Base-by-base conservation (phyloP, 1,139 yeast species). In the Saccharomyces hybrid region DNA sequence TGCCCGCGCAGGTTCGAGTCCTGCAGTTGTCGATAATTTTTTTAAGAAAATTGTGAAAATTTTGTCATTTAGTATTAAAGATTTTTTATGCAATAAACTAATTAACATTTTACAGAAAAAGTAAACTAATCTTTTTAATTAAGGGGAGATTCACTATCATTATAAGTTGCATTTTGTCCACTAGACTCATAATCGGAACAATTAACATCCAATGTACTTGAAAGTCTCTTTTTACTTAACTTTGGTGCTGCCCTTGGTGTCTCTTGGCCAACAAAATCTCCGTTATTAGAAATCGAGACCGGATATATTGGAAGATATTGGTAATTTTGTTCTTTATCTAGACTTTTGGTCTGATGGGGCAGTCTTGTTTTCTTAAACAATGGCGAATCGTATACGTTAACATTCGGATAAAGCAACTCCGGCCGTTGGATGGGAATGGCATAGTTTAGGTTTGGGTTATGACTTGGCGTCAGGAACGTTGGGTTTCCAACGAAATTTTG, bases 1-100 rank as follows among this genome's bases (percentile, higher is more conserved):
- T 67, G 72, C 72, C 71, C 72, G 72, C 72, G 69, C 72, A 68
- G 72, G 70, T 67, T 68, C 72, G 65, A 68, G 59, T 68, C 71
- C 71, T 68, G 71, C 69, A 67, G 71, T 68, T 68, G 71, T 68
- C 71, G 71, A 56, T 48, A 56, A 11, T 34, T 34, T 34, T 34
- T 34, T 14, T 8, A 26, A 26, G 9, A 26, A 26, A 26, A 26
- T 6, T 26, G 27, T 26, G 27, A 1, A 7, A 26, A 26, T 6
- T 26, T 26, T 26, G 8, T 7, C 27, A 26, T 6, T 26, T 2
- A 26, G 27, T 26, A 26, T 26, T 7, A 7, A 26, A 6, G 27
- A 26, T 34, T 34, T 34, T 14, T 3, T n/a, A n/a, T 34, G 14
- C 8, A 34, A 3, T 34, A 34, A 14, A 34, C 42, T 34, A 14